Evolutionary conservation across 352 stramenopile genomes (phyloP).

Genomic region (Phytopythium delawarense): DNA sequence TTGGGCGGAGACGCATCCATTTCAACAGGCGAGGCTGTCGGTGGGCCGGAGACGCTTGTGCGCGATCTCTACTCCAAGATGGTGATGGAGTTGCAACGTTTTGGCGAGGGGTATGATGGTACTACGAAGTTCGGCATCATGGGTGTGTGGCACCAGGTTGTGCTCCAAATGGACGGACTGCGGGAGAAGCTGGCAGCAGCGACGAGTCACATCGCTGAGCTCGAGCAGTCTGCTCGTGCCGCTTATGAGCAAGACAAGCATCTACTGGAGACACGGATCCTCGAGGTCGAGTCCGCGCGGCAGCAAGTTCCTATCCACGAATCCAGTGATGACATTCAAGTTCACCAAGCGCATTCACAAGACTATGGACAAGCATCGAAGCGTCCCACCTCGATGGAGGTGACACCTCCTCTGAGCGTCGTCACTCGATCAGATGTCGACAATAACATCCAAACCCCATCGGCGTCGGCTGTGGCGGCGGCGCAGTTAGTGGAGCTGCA

Average conservation of each 20-base stretch:
- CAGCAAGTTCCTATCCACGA: constrained; percentile 6
- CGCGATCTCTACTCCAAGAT: constrained; percentile 1
- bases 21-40: background rate
- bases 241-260: constrained; percentile 28
- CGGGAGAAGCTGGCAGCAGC: constrained; percentile 15
- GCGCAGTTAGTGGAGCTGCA: constrained; percentile 30
- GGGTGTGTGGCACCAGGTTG: background rate
- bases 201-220: constrained; percentile 16
- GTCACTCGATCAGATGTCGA: background rate
- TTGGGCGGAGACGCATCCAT: constrained; percentile 1
- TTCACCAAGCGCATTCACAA: constrained; percentile 4
- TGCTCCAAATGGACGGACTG: background rate
- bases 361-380: constrained; percentile 8
- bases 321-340: background rate
- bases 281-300: constrained; percentile 25
- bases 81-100: background rate
- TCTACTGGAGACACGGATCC: constrained; percentile 20
- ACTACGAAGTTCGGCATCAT: background rate
- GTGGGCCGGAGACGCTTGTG: background rate
- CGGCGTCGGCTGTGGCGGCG: constrained; percentile 11
- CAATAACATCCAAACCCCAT: background rate
- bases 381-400: background rate
- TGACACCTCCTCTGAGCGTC: background rate
- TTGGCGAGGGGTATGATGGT: background rate
- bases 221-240: constrained; percentile 21